These are phyloP conservation scores for Fusarium sp. DNA, from an alignment of 2,329 filamentous ascomycete species.

Conservation along the genomic window DNA sequence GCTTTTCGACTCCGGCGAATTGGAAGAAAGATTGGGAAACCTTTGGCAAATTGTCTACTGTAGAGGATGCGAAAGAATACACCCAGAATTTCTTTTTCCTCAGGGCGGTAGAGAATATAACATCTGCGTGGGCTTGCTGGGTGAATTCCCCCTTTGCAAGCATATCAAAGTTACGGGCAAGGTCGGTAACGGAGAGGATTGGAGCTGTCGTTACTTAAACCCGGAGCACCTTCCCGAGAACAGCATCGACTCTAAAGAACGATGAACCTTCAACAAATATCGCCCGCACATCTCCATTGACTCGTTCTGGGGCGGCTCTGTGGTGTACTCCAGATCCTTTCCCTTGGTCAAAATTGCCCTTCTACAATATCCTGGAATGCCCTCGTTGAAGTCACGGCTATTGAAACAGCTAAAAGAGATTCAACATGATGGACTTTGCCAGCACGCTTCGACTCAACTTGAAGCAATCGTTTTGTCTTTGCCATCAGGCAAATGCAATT, in stretches of 20 bases:
- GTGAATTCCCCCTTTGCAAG: not conserved
- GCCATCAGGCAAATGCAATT: not conserved
- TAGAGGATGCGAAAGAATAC: not conserved
- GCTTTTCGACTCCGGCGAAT: not conserved
- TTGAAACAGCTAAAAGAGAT: not conserved
- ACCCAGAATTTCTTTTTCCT: slow-evolving; percentile 8
- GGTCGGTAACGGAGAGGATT: rapidly evolving
- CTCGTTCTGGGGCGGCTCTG: too few species aligned
- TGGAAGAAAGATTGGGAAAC: not conserved
- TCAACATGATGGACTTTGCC: not conserved
- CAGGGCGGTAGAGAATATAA: not conserved
- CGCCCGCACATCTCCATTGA: not conserved
- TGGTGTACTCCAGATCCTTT: rapidly evolving
- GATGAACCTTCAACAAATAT: rapidly evolving
- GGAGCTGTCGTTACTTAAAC: rapidly evolving
- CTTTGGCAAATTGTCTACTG: not conserved
- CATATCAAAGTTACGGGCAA: not conserved
- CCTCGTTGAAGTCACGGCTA: not conserved
- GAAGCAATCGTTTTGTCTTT: not conserved
- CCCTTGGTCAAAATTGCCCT: not conserved
- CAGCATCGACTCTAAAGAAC: rapidly evolving
- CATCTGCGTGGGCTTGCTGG: not conserved
- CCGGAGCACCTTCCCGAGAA: not conserved
- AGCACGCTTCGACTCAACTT: not conserved
- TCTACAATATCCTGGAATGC: not conserved